Evolutionary conservation across 441 rosid genomes (phyloP), one percentile per base, ranked within the genome.

Genomic region (Euphorbia corollata): DNA sequence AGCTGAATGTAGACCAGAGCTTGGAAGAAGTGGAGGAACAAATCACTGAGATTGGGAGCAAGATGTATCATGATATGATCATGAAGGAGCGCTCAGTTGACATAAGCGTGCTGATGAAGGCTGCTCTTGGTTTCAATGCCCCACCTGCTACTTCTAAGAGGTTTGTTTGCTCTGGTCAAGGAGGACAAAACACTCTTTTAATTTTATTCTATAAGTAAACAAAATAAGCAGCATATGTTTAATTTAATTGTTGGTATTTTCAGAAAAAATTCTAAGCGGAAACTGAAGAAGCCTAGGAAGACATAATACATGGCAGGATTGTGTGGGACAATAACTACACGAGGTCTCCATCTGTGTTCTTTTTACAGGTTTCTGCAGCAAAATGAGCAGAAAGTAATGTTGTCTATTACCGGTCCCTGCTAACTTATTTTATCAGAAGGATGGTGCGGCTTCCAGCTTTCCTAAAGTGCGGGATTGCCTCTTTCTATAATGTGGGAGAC

Each of bases 1-100:
- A 81, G 79, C 76, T 92, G 73, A 90, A 87, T 78, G 80, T 90
- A 73, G 98, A 92, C 38, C 87, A 87, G 64, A 79, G 86, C 53
- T 76, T 92, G 45, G 97, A 90, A 77, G 94, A 87, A 72, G 96
- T 84, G 63, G 97, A 90, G 74, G 97, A 92, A 79, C 71, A 74
- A 61, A 83, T 92, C 66, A 74, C 77, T 16, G 92, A 87, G 84
- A 82, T 87, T 43, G 98, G 98, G 53, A 90, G 97, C 83, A 87
- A 90, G 76, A 83, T 92, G 55, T 92, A 92, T 67, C 90, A 90
- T 71, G 94, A 92, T 61, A 78, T 74, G 78, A 86, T 90, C 71
- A 90, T 84, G 88, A 73, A 74, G 72, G 96, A 88, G 24, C 85
- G 85, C 41, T 83, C 90, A 55, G 84, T 90, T 53, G 92, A 92